Evolutionary conservation across 192 early-diverging fungal species (phyloP).

Genomic region (Podila verticillata): DNA sequence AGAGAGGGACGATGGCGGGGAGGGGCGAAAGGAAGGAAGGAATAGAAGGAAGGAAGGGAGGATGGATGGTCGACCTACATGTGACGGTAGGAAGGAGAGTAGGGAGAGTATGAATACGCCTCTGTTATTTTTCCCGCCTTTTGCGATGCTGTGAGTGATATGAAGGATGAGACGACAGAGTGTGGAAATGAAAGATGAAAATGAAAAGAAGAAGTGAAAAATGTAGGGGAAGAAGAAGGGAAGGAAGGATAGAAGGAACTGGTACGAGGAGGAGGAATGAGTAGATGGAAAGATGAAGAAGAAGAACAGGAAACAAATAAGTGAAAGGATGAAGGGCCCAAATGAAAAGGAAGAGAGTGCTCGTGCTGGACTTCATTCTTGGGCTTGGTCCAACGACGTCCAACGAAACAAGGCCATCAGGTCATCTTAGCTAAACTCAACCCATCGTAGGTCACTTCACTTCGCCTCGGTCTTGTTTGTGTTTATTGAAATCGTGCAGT

Average conservation of each 20-base stretch:
- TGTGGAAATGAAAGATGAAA: neutral
- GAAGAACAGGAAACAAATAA: neutral
- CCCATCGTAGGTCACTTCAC: too few relatives aligned
- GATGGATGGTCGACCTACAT: neutral
- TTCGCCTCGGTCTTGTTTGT: neutral
- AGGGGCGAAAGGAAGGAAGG: neutral
- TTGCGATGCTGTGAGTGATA: neutral
- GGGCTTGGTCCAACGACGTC: neutral
- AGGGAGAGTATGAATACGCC: too few relatives aligned
- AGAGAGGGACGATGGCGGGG: neutral
- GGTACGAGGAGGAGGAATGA: too few relatives aligned
- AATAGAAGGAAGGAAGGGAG: neutral
- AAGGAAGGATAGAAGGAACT: neutral
- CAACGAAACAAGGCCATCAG: neutral
- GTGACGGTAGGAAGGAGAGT: too few relatives aligned
- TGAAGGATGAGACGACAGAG: too few relatives aligned
- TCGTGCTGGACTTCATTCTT: neutral
- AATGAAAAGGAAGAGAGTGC: neutral
- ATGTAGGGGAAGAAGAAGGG: neutral
- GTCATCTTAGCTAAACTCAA: too few relatives aligned
- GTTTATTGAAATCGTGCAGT: neutral
- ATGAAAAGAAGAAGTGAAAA: neutral
- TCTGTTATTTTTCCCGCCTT: too few relatives aligned
- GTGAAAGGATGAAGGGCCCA: neutral
- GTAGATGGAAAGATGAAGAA: neutral